Evolutionary conservation across 2,329 filamentous ascomycete species (phyloP).

Genomic region (Pseudofabraea citricarpa): DNA sequence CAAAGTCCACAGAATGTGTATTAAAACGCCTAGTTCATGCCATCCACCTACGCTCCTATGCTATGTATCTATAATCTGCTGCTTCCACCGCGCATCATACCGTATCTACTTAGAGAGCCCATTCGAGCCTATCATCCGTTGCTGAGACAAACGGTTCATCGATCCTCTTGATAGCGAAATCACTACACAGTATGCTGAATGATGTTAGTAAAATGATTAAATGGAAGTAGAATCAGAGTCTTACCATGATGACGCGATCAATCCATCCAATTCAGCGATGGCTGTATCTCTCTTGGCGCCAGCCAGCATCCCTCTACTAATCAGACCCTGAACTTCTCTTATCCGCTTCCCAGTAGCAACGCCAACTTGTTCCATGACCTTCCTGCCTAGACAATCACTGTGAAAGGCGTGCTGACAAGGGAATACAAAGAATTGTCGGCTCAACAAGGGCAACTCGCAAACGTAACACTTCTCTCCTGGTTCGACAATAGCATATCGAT

Average conservation of each 20-base stretch:
- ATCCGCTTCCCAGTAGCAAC: constrained; percentile 74
- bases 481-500: constrained; percentile 92
- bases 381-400: constrained; percentile 84
- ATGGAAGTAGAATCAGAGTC: constrained; percentile 23
- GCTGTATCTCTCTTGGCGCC: constrained; percentile 74
- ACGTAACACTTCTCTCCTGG: constrained; percentile 92
- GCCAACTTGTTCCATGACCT: constrained; percentile 78
- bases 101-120: constrained; percentile 55
- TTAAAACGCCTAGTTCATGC: no score
- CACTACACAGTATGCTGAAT: constrained; percentile 81
- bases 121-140: constrained; percentile 72
- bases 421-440: constrained; percentile 95
- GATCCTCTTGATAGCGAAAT: constrained; percentile 89
- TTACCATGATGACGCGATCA: constrained; percentile 87
- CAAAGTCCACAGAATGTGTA: no score
- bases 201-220: constrained; percentile 18
- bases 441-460: constrained; percentile 80
- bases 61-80: neutral
- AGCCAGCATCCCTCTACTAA: constrained; percentile 68
- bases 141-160: constrained; percentile 84
- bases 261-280: constrained; percentile 82
- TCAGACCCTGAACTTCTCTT: constrained; percentile 76
- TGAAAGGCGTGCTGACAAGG: constrained; percentile 98
- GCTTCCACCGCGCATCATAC: neutral
- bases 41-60: no score